A percentile compares a stretch with the other conserved stretches of the same genome.
Conservation (phyloP, 495 filamentous ascomycete genomes). For the Podospora anserina region DNA sequence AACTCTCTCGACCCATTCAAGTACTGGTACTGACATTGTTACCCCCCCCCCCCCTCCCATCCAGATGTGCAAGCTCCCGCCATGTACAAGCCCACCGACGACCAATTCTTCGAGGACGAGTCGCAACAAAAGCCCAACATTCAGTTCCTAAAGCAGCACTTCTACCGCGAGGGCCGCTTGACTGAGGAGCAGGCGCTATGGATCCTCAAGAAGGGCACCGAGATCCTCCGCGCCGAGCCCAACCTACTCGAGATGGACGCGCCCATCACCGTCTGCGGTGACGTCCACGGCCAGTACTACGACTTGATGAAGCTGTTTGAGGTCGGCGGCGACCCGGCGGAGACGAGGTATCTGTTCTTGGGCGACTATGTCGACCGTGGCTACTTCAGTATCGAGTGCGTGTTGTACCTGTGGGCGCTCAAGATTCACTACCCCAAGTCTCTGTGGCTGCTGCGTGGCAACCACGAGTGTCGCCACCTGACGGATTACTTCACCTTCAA, state of each 20-base stretch:
- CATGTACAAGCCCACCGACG: slow-evolving; percentile 81
- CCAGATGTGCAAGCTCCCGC: slow-evolving; percentile 95
- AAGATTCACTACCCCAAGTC: slow-evolving; percentile 99
- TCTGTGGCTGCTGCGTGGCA: slow-evolving; percentile 93
- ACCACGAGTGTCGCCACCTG: slow-evolving; percentile 97
- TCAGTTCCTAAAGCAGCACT: slow-evolving; percentile 92
- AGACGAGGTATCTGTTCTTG: slow-evolving; percentile 93
- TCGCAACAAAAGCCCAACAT: slow-evolving; percentile 88
- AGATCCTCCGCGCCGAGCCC: slow-evolving; percentile 80
- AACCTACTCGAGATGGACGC: slow-evolving; percentile 99
- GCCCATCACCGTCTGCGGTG: slow-evolving; percentile 98
- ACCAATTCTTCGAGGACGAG: slow-evolving; percentile 68
- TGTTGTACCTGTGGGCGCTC: slow-evolving; percentile 93
- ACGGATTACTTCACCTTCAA: slow-evolving; percentile 99
- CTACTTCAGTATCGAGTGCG: slow-evolving; percentile 99
- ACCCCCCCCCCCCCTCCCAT: background rate
- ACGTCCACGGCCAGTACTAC: slow-evolving; percentile 98
- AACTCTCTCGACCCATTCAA: too few relatives aligned
- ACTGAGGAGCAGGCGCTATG: slow-evolving; percentile 96
- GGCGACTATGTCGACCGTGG: slow-evolving; percentile 97
- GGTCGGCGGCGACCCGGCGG: slow-evolving; percentile 92
- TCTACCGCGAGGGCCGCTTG: slow-evolving; percentile 94
- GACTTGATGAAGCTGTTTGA: slow-evolving; percentile 99
- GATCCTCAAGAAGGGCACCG: slow-evolving; percentile 82
- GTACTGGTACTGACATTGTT: too few relatives aligned